Percentiles rank a stretch among this genome's conserved stretches.
phyloP scores from a whole-genome alignment of 208 protist species.

The Giardia duodenalis region DNA sequence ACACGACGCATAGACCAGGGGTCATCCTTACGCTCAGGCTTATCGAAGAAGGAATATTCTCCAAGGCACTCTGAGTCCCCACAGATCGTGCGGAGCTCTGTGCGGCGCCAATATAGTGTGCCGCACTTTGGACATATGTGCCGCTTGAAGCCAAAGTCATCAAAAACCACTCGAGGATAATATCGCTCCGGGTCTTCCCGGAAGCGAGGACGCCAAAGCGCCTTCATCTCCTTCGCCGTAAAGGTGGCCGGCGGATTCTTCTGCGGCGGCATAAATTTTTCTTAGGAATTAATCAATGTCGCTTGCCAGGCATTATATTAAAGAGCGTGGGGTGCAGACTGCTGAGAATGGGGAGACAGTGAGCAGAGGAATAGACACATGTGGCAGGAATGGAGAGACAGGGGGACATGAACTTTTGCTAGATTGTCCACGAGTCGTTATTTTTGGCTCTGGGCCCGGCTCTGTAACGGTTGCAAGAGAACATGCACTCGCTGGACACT shows the following conservation, averaged over 20 bases:
- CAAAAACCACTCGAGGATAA: constrained; percentile 36
- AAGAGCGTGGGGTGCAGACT: too few species aligned
- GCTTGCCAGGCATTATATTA: too few species aligned
- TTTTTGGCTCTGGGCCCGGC: not conserved
- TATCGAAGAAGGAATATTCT: constrained; percentile 38
- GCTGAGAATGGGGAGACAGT: too few species aligned
- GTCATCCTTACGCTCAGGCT: not conserved
- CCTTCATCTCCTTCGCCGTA: constrained; percentile 36
- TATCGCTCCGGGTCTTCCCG: constrained; percentile 29
- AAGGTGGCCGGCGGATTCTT: not conserved
- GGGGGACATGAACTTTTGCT: too few species aligned
- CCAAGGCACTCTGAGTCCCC: constrained; percentile 43
- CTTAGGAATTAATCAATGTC: too few species aligned
- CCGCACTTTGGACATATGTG: constrained; percentile 34
- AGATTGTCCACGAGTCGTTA: not conserved
- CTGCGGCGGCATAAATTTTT: too few species aligned
- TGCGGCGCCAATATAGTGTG: constrained; percentile 36
- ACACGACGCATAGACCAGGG: constrained; percentile 24
- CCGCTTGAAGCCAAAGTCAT: constrained; percentile 28
- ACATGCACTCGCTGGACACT: not conserved
- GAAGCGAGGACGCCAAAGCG: constrained; percentile 31
- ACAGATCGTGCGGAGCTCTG: constrained; percentile 17
- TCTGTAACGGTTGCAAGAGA: not conserved
- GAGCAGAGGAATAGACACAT: too few species aligned
- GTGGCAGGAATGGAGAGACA: too few species aligned